Conservation (phyloP, 192 early-diverging fungal species). For the Chytriomyces confervae region DNA sequence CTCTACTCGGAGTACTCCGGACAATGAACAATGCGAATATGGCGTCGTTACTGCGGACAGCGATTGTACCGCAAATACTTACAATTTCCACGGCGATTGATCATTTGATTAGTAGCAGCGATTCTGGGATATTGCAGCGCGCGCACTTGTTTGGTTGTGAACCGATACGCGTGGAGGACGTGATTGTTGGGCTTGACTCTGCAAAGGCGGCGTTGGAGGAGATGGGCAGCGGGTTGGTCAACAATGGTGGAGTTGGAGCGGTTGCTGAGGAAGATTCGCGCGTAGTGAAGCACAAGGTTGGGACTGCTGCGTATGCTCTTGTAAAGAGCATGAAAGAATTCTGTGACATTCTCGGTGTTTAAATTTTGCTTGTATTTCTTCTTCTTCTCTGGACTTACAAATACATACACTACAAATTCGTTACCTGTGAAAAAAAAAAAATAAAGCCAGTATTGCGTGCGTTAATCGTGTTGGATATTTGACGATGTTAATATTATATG, state of each 20-base stretch:
- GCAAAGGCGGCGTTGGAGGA: not conserved
- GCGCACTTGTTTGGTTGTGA: not conserved
- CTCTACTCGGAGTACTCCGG: slow-evolving; percentile 3
- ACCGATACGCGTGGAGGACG: not conserved
- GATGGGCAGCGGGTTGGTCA: not conserved
- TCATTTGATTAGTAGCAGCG: not conserved
- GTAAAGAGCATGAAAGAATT: slow-evolving; percentile 33
- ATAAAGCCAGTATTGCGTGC: no score
- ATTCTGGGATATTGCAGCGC: not conserved
- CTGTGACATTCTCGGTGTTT: slow-evolving; percentile 29
- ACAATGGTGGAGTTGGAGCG: not conserved
- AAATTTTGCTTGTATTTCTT: not conserved
- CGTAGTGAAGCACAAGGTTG: slow-evolving; percentile 13
- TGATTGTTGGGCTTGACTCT: not conserved
- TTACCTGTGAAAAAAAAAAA: no score
- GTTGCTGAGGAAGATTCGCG: not conserved
- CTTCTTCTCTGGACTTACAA: no score
- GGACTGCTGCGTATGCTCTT: slow-evolving; percentile 26
- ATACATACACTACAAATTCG: no score
- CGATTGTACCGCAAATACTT: slow-evolving; percentile 11
- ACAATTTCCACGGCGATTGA: slow-evolving; percentile 4
- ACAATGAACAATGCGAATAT: not conserved
- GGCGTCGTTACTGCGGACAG: not conserved
- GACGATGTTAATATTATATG: no score
- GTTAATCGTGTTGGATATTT: no score